Evolutionary conservation across 352 stramenopile genomes (phyloP).

Genomic region (Pythium insidiosum): DNA sequence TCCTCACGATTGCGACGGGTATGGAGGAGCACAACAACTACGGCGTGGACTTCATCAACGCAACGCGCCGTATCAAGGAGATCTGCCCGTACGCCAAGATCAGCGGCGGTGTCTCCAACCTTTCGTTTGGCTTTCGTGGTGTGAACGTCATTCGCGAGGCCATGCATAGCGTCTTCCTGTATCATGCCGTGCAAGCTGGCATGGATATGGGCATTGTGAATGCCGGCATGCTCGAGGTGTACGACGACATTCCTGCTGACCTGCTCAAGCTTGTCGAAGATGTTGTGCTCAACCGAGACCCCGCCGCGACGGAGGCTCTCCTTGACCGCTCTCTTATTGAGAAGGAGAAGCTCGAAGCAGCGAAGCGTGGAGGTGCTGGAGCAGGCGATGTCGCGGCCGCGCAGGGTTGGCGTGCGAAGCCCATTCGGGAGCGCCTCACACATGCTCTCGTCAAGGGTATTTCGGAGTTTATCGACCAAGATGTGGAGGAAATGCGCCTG

Average conservation of each 20-base stretch:
- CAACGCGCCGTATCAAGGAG: constrained; percentile 92
- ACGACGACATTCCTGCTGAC: constrained; percentile 81
- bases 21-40: constrained; percentile 99
- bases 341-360: constrained; percentile 67
- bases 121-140: constrained; percentile 96
- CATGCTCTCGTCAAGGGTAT: constrained; percentile 98
- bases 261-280: constrained; percentile 89
- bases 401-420: constrained; percentile 87
- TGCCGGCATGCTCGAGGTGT: constrained; percentile 80
- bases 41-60: constrained; percentile 97
- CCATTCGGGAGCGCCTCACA: constrained; percentile 89
- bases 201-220: constrained; percentile 99
- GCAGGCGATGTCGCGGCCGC: constrained; percentile 33
- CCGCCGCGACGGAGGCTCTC: constrained; percentile 89
- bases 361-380: constrained; percentile 86
- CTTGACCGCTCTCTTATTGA: constrained; percentile 86
- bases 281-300: constrained; percentile 89
- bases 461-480: constrained; percentile 91
- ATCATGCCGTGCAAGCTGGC: constrained; percentile 92
- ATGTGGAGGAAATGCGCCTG: constrained; percentile 93
- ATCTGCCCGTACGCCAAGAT: constrained; percentile 94
- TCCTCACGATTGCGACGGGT: constrained; percentile 95
- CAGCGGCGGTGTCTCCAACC: constrained; percentile 94
- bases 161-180: constrained; percentile 95
- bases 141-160: constrained; percentile 97